A percentile compares a stretch with the other conserved stretches of the same genome.
Evolutionary conservation across 352 stramenopile genomes (phyloP).

Genomic region (Pythium periplocum): DNA sequence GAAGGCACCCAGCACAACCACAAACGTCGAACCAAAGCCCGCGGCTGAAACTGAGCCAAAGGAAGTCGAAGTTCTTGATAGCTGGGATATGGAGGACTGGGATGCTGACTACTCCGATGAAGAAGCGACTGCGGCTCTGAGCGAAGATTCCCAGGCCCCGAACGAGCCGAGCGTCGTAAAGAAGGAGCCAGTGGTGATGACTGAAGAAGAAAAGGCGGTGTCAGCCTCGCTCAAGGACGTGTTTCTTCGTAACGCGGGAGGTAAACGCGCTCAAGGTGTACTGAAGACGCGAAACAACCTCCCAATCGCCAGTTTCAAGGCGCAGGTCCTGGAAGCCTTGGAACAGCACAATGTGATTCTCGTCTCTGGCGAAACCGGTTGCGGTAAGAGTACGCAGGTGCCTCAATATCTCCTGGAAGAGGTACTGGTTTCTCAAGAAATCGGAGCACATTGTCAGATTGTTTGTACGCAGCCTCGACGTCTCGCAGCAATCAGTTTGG

Average conservation of each 20-base stretch:
- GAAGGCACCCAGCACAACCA: conserved; percentile 14
- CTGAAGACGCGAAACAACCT: conserved; percentile 46
- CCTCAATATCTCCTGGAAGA: conserved; percentile 96
- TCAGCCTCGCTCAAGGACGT: conserved; percentile 5
- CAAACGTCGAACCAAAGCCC: background rate
- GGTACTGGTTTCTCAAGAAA: conserved; percentile 49
- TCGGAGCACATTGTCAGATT: conserved; percentile 87
- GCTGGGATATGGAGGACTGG: conserved; percentile 73
- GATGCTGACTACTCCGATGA: conserved; percentile 49
- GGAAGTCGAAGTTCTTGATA: conserved; percentile 17
- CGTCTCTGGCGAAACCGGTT: conserved; percentile 94
- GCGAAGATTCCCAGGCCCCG: background rate
- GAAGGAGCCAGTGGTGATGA: background rate
- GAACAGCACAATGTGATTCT: conserved; percentile 87
- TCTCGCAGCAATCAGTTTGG: conserved; percentile 94
- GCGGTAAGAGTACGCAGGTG: conserved; percentile 95
- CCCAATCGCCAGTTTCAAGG: conserved; percentile 73
- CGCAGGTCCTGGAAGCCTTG: conserved; percentile 79
- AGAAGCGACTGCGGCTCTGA: background rate
- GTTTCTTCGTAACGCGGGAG: conserved; percentile 8
- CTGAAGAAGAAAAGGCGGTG: background rate
- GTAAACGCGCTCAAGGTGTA: conserved; percentile 21
- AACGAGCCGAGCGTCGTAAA: background rate
- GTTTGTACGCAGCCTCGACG: conserved; percentile 95
- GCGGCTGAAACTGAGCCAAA: background rate